Base-by-base conservation (phyloP, 371 early-diverging fungal genomes). In the Rhizopus sp. region DNA sequence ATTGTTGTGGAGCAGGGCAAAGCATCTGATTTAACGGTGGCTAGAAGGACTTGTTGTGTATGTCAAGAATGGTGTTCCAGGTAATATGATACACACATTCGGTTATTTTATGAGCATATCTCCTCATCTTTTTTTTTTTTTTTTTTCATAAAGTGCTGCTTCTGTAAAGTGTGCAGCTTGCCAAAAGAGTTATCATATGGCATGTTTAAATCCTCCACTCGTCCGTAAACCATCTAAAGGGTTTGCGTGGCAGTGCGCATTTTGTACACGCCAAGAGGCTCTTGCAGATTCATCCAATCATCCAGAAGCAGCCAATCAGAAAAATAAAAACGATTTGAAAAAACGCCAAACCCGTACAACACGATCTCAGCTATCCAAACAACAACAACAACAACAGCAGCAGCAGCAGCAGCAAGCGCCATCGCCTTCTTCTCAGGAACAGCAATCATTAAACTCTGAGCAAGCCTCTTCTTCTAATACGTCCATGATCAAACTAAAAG, bases 1-100 rank as follows among this genome's bases (percentile, higher is more conserved):
- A 88, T 95, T 50, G 81, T 92, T 17, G 91, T 91, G 10, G 95
- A 94, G 59, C 80, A 85, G 16, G 88, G 87, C n/a, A 92, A 88
- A 46, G 88, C 87, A 10, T 64, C 83, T 23, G 92, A 92, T 46
- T 76, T 91, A 53, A 88, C 87, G 29, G 85, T 82, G 38, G 82
- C 84, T 23, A 77, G 86, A 40, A 79, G 89, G 12, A 87, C 83
- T 3, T 95, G 95, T 63, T 73, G 75, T 57, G 80, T 88, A 35
- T 95, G 95, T 66, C 78, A 86, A 33, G 73, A 82, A 13, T 93
- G 92, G 93, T 89, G 90, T 58, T 71, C 84, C 45, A 81, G 82
- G 85, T 83, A 80, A 60, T 23, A 23, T 23, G 23, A 23, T 8
- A 13, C 15, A 23, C 23, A 35, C 16, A 38, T 31, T 13, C 23